Conservation (phyloP, 1,139 yeast genomes). For the Sugiyamaella paludigena region DNA sequence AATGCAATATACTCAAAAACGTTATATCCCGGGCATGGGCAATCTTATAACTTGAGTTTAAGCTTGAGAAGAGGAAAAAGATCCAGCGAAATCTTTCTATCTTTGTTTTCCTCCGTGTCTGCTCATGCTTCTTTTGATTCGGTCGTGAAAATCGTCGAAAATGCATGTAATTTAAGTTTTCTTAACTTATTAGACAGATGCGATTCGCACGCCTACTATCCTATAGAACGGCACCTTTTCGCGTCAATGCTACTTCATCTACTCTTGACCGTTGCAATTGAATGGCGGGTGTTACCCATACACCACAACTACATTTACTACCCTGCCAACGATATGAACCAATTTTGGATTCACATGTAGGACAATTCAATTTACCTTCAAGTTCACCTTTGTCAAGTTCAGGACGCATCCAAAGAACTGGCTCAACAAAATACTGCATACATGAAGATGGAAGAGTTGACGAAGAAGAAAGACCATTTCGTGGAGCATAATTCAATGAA, state of each 20-base stretch:
- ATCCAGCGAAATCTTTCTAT: too few species aligned
- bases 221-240: slow-evolving; percentile 14
- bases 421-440: slow-evolving; percentile 86
- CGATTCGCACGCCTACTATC: slow-evolving; percentile 3
- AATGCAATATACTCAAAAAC: too few species aligned
- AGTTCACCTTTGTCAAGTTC: slow-evolving; percentile 66
- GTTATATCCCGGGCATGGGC: too few species aligned
- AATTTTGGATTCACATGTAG: slow-evolving; percentile 65
- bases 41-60: too few species aligned
- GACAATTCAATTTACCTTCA: slow-evolving; percentile 85
- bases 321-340: slow-evolving; percentile 98
- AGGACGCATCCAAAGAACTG: slow-evolving; percentile 84
- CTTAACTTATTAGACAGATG: background rate
- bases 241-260: slow-evolving; percentile 50
- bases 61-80: too few species aligned
- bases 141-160: background rate
- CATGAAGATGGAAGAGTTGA: slow-evolving; percentile 65
- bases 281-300: slow-evolving; percentile 93
- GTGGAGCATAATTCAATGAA: slow-evolving; percentile 22
- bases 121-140: background rate
- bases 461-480: slow-evolving; percentile 37
- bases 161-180: background rate
- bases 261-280: slow-evolving; percentile 79
- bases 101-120: too few species aligned
- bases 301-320: slow-evolving; percentile 88